Conservation (phyloP, 441 rosid genomes). For the Gossypium gossypioides region DNA sequence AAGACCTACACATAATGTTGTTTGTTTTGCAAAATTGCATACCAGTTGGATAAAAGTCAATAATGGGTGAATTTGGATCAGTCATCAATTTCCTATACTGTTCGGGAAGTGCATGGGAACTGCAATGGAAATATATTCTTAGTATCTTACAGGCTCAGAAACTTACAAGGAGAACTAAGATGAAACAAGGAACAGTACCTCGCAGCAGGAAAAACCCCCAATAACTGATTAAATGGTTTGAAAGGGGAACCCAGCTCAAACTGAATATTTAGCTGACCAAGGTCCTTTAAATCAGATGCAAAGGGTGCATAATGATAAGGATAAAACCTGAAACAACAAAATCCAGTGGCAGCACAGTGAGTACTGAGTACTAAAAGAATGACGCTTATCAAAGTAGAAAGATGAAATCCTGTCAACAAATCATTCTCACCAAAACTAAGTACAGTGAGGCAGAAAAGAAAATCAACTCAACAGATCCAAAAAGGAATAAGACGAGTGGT, state of each 20-base stretch:
- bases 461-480: not conserved
- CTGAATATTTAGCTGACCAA: conserved; percentile 50
- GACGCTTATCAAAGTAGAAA: not conserved
- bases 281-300: conserved; percentile 87
- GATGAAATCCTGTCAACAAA: not conserved
- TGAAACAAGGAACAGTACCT: conserved; percentile 35
- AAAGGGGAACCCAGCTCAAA: conserved; percentile 80
- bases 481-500: not conserved
- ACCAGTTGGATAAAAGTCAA: conserved; percentile 86
- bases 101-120: conserved; percentile 91
- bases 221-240: conserved; percentile 82
- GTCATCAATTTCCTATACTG: conserved; percentile 73
- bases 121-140: conserved; percentile 27
- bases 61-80: conserved; percentile 73
- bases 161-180: not conserved
- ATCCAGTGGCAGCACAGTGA: not conserved
- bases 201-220: conserved; percentile 94
- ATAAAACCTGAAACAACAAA: conserved; percentile 60
- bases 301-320: conserved; percentile 97
- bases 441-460: not conserved
- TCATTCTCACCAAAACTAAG: not conserved
- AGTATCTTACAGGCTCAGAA: conserved; percentile 14
- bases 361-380: not conserved
- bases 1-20: not conserved
- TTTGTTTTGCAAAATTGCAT: conserved; percentile 19